Conservation (phyloP, 768 basidiomycete species). For the Clitopilus hobsonii region DNA sequence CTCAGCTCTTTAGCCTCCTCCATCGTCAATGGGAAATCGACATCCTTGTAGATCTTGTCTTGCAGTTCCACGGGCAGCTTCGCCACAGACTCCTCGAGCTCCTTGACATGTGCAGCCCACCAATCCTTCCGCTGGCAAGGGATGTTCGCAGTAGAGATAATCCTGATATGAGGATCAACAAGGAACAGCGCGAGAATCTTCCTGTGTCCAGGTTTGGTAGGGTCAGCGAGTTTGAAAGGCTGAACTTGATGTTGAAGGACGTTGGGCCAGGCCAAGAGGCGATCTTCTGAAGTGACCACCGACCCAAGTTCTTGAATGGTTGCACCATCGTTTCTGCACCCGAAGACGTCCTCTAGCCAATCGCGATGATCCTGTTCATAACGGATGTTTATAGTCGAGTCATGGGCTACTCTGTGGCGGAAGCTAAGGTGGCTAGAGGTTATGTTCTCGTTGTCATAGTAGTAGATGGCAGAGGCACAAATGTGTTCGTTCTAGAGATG, state of each 20-base stretch:
- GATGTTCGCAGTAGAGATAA: slow-evolving; percentile 7
- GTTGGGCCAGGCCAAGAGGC: slow-evolving; percentile 37
- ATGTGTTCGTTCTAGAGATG: slow-evolving; percentile 18
- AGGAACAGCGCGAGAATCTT: slow-evolving; percentile 36
- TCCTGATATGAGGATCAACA: slow-evolving; percentile 5
- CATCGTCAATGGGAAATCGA: no score
- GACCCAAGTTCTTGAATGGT: slow-evolving; percentile 25
- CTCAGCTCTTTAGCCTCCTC: no score
- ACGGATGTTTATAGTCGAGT: slow-evolving; percentile 9
- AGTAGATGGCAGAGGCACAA: slow-evolving; percentile 21
- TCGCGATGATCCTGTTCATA: slow-evolving; percentile 22
- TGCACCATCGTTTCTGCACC: slow-evolving; percentile 15
- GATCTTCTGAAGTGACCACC: slow-evolving; percentile 27
- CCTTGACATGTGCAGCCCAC: no score
- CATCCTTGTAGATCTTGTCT: no score
- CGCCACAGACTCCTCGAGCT: no score
- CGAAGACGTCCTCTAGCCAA: slow-evolving; percentile 23
- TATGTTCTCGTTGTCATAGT: slow-evolving; percentile 27
- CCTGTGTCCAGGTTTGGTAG: slow-evolving; percentile 29
- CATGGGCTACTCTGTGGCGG: slow-evolving; percentile 13
- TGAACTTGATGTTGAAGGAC: slow-evolving; percentile 34
- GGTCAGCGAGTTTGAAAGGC: slow-evolving; percentile 31
- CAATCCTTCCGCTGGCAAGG: slow-evolving; percentile 15
- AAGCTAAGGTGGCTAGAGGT: slow-evolving; percentile 23
- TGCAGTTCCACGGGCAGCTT: no score